Percentiles rank a stretch among this genome's conserved stretches.
These are phyloP conservation scores for Leishmania aethiopica DNA, from an alignment of 208 protist species.

Conservation along the genomic window DNA sequence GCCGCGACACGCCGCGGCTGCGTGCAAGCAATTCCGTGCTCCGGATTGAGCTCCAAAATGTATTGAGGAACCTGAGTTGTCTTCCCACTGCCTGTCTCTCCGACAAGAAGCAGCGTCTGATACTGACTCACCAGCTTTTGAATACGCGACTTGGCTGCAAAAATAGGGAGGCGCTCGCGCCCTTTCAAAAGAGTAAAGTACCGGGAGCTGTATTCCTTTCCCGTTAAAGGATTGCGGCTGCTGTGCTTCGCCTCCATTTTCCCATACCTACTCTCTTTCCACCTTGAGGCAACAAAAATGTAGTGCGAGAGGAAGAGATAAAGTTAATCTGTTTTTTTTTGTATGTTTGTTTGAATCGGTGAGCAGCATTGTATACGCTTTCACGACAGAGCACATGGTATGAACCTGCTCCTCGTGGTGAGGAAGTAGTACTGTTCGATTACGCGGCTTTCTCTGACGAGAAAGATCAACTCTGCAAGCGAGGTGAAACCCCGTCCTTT, in stretches of 20 bases:
- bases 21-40: conserved; percentile 91
- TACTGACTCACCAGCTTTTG: conserved; percentile 91
- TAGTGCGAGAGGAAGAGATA: background rate
- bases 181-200: conserved; percentile 58
- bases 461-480: background rate
- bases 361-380: background rate
- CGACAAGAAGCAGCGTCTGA: conserved; percentile 91
- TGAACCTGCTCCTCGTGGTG: background rate
- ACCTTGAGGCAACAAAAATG: background rate
- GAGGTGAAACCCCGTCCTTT: background rate
- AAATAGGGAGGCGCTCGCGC: conserved; percentile 75
- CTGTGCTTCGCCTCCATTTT: conserved; percentile 4
- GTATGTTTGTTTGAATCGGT: background rate
- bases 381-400: background rate
- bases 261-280: background rate
- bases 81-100: conserved; percentile 96
- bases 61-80: conserved; percentile 96
- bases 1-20: conserved; percentile 99
- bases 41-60: conserved; percentile 88
- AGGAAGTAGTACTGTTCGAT: background rate
- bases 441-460: background rate
- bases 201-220: conserved; percentile 48
- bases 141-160: conserved; percentile 69
- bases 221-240: conserved; percentile 56
- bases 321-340: background rate